Evolutionary conservation across 148 eudicot species (phyloP).

Genomic region (Bassia scoparia): DNA sequence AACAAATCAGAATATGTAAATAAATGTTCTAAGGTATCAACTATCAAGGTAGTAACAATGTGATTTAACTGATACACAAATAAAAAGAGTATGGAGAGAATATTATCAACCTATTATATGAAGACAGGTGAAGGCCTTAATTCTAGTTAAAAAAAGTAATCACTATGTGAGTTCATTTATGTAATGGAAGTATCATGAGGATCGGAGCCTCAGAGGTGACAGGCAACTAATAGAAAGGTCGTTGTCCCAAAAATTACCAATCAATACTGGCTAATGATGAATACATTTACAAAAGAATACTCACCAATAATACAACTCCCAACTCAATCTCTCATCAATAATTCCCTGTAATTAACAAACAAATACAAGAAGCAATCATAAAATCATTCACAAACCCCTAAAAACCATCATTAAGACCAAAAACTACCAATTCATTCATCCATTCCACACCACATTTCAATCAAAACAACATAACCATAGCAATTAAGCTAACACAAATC

Average conservation of each 20-base stretch:
- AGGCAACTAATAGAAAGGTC: background rate
- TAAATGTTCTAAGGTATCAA: background rate
- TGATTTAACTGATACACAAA: conserved; percentile 3
- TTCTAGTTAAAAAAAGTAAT: background rate
- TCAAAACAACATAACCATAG: background rate
- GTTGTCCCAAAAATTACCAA: no score
- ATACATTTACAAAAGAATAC: no score
- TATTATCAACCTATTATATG: background rate
- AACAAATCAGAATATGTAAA: conserved; percentile 11
- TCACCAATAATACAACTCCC: background rate
- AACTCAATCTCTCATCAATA: no score
- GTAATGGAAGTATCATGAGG: background rate
- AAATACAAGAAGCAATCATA: background rate
- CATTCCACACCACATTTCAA: background rate
- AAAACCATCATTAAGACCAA: background rate
- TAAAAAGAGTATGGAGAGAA: background rate
- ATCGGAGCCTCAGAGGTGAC: background rate
- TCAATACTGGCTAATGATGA: no score
- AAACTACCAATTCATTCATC: background rate
- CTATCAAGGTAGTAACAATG: background rate
- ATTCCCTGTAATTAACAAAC: background rate
- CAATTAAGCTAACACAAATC: background rate
- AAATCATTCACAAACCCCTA: background rate
- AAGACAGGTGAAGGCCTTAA: background rate
- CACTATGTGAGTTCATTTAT: background rate